These are phyloP conservation scores for Starmerella tilneyi DNA, from an alignment of 805 yeast species.

Conservation along the genomic window DNA sequence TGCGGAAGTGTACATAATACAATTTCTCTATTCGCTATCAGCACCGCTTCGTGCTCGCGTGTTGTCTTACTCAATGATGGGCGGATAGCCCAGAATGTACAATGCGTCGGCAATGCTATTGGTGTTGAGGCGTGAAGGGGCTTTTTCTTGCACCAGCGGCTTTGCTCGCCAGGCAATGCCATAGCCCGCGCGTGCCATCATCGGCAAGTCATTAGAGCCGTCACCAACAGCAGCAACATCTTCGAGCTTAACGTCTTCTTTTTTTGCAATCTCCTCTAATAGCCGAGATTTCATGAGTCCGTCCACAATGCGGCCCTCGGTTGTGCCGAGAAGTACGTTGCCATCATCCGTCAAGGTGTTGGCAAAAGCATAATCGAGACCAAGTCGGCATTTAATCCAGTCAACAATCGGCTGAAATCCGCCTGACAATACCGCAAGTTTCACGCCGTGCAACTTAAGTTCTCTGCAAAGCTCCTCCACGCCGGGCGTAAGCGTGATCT, in stretches of 20 bases:
- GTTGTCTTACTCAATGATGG: neutral
- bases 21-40: neutral
- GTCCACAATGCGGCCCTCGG: slow-evolving; percentile 74
- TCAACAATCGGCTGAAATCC: slow-evolving; percentile 87
- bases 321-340: slow-evolving; percentile 56
- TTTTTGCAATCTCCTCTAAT: slow-evolving; percentile 38
- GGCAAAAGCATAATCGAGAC: slow-evolving; percentile 82
- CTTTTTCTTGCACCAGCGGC: slow-evolving; percentile 74
- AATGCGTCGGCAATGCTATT: slow-evolving; percentile 62
- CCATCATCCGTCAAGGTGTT: slow-evolving; percentile 42
- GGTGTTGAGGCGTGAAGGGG: slow-evolving; percentile 74
- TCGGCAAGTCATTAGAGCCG: slow-evolving; percentile 89
- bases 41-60: neutral
- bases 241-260: slow-evolving; percentile 28
- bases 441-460: slow-evolving; percentile 51
- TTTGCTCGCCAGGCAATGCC: slow-evolving; percentile 98
- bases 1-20: neutral
- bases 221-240: slow-evolving; percentile 82
- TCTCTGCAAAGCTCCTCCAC: slow-evolving; percentile 59
- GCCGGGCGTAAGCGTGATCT: slow-evolving; percentile 74
- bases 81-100: slow-evolving; percentile 56
- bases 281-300: slow-evolving; percentile 73
- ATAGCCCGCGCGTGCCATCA: slow-evolving; percentile 86
- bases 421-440: slow-evolving; percentile 83
- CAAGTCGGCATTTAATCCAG: slow-evolving; percentile 54